Percentiles rank a stretch among this genome's conserved stretches.
phyloP scores from a whole-genome alignment of 805 yeast species.

The Saccharomycopsis amapae region DNA sequence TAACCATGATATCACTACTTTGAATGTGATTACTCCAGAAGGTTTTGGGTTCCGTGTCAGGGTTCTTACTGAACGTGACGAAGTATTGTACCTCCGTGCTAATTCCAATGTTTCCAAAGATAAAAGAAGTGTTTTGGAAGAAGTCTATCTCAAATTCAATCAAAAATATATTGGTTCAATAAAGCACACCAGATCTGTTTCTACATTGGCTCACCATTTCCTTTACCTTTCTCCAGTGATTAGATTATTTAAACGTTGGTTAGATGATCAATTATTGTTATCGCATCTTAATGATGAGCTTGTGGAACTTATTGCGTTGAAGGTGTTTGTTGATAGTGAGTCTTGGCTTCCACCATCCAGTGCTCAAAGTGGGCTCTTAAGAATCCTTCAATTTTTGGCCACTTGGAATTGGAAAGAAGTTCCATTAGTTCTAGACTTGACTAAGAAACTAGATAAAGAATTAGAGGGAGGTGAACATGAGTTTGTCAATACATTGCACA shows the following conservation, averaged over 20 bases:
- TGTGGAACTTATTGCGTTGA: conserved; percentile 73
- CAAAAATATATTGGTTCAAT: conserved; percentile 57
- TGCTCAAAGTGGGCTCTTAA: conserved; percentile 72
- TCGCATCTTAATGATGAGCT: conserved; percentile 71
- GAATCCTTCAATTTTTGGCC: conserved; percentile 62
- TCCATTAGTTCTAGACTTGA: conserved; percentile 72
- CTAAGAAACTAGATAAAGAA: conserved; percentile 39
- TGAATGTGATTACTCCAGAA: conserved; percentile 73
- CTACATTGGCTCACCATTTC: conserved; percentile 61
- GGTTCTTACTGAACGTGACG: conserved; percentile 80
- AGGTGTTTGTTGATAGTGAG: conserved; percentile 79
- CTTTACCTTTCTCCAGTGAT: conserved; percentile 74
- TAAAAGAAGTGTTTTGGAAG: conserved; percentile 49
- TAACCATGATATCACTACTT: conserved; percentile 47
- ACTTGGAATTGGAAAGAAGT: conserved; percentile 94
- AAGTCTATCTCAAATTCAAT: conserved; percentile 55
- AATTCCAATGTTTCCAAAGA: conserved; percentile 59
- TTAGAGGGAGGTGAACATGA: conserved; percentile 27
- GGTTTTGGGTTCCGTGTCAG: conserved; percentile 83
- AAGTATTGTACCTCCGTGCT: conserved; percentile 62
- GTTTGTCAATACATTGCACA: conserved; percentile 8
- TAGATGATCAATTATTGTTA: conserved; percentile 71
- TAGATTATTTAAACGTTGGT: conserved; percentile 83
- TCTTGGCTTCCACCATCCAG: conserved; percentile 82
- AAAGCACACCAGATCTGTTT: conserved; percentile 76